Percentiles rank a stretch among this genome's conserved stretches.
Evolutionary conservation across 345 rosid species (phyloP).

Genomic region (Brassica juncea): DNA sequence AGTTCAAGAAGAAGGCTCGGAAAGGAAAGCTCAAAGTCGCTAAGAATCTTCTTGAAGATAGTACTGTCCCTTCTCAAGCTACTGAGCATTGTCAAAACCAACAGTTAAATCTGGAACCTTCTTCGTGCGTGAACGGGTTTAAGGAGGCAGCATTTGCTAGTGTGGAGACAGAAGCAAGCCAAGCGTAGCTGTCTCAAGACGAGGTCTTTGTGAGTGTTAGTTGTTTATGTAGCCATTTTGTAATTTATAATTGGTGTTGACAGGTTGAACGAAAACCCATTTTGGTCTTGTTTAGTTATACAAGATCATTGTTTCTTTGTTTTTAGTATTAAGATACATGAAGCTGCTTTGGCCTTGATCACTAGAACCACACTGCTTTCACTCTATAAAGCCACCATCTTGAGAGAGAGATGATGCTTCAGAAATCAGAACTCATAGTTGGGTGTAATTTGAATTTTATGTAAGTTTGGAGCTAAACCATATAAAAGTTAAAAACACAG

Average conservation of each 20-base stretch:
- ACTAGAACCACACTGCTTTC: background rate
- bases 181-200: constrained; percentile 20
- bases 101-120: constrained; percentile 17
- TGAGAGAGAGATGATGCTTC: background rate
- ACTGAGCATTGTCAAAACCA: constrained; percentile 30
- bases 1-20: constrained; percentile 53
- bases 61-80: background rate
- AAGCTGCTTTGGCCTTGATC: background rate
- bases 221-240: constrained; percentile 27
- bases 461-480: background rate
- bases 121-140: constrained; percentile 33
- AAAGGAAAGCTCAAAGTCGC: constrained; percentile 37
- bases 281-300: constrained; percentile 2
- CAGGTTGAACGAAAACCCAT: background rate
- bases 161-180: constrained; percentile 45
- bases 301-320: background rate
- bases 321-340: background rate
- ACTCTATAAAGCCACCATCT: background rate
- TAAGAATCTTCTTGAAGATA: constrained; percentile 14
- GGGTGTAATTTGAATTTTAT: background rate
- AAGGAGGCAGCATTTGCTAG: constrained; percentile 38
- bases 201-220: constrained; percentile 12
- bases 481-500: background rate
- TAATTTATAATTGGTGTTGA: background rate
- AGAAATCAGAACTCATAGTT: background rate